Base-by-base conservation (phyloP, 352 stramenopile genomes). In the Blastocystis sp. region DNA sequence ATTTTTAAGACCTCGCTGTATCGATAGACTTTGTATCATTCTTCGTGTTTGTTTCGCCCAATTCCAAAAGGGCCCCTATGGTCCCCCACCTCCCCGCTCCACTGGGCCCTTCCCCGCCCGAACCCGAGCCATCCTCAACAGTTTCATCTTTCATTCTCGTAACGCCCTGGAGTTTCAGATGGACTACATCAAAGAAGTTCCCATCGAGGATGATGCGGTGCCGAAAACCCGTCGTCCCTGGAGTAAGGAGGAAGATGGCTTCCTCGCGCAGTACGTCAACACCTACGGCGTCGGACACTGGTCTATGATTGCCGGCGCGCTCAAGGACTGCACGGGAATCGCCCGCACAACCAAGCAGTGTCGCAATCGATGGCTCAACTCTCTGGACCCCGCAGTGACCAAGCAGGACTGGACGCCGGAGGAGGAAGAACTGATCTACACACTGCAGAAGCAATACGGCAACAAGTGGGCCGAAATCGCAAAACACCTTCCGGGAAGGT, bases 281-380 rank as follows among this genome's bases (percentile, higher is more conserved):
- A n/a, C 27, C 14, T 59, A 77, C n/a, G 84, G 84, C 32, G 36
- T 78, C 7, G 86, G 73, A 29, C 86, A 87, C n/a, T 87, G 84
- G 84, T 79, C 49, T 34, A 46, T 32, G 4, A 84, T 87, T 7
- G 42, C 84, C 1, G 9, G 56, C 1, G 34, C 64, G 11, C 48
- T 87, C 1, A 48, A 57, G 18, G 53, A 65, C 18, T 14, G 76
- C 0, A 81, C 36, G 9, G 72, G 84, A 11, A 87, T 73, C 40
- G 6, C 16, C 16, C 87, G 88, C 36, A 90, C 87, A 14, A 88
- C 78, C 34, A 90, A 90, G 61, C 88, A 90, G 64, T 90, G 88
- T 81, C 78, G 88, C 4, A 86, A 89, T 75, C 67, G 88, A 8
- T 90, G 88, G 88, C 36, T 88, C 36, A 90, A 90, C 67, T 86